A percentile compares a stretch with the other conserved stretches of the same genome.
Evolutionary conservation across 176 grass and related monocot species (phyloP).

Genomic region (Ensete glaucum): DNA sequence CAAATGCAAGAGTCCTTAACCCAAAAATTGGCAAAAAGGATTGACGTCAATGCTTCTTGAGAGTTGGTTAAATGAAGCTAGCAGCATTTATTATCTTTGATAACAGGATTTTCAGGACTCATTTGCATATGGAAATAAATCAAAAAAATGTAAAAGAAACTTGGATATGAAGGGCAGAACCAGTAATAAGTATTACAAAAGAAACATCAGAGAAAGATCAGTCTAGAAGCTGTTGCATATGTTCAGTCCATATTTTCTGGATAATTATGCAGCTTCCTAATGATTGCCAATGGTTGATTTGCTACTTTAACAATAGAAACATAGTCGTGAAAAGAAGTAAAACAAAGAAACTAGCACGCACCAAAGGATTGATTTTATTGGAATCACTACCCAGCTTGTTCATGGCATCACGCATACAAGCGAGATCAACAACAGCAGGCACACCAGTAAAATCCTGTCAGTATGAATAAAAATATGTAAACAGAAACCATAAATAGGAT

Average conservation of each 20-base stretch:
- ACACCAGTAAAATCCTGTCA: slow-evolving; percentile 84
- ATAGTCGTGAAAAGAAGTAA: background rate
- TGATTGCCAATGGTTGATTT: background rate
- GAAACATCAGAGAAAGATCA: too few species aligned
- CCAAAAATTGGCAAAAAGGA: too few species aligned
- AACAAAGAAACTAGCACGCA: slow-evolving; percentile 20
- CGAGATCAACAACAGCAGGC: slow-evolving; percentile 92
- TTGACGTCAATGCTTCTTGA: too few species aligned
- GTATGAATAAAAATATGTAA: slow-evolving; percentile 4
- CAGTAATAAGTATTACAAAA: background rate
- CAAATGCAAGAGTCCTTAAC: too few species aligned
- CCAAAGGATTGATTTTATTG: slow-evolving; percentile 92
- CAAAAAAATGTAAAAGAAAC: too few species aligned
- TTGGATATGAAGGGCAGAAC: background rate
- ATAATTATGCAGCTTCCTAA: background rate
- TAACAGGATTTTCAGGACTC: too few species aligned
- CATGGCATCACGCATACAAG: slow-evolving; percentile 96
- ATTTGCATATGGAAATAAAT: too few species aligned
- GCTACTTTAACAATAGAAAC: background rate
- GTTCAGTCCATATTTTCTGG: background rate
- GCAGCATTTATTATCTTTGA: too few species aligned
- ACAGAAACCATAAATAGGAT: background rate
- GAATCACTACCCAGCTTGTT: slow-evolving; percentile 75
- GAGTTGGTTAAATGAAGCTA: too few species aligned
- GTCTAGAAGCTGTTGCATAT: too few species aligned